phyloP scores from a whole-genome alignment of 2,329 filamentous ascomycete genomes.

The Colletotrichum musae region DNA sequence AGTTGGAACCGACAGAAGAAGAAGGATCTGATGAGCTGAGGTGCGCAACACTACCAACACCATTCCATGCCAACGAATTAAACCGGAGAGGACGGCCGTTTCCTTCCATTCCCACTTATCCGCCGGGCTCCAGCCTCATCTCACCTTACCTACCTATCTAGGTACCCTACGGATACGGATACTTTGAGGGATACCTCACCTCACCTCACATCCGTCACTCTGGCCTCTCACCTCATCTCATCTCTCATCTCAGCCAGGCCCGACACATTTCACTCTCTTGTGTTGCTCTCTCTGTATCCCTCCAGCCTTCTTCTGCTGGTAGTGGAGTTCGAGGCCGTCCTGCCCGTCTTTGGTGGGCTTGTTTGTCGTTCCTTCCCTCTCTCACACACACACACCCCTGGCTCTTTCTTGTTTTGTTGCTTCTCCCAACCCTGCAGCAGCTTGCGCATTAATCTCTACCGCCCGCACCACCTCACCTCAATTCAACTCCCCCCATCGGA shows the following conservation, averaged over 20 bases:
- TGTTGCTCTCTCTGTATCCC: constrained; percentile 5
- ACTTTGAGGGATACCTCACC: not conserved
- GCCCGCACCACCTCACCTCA: constrained; percentile 3
- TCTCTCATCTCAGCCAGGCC: constrained; percentile 22
- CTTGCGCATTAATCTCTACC: constrained; percentile 26
- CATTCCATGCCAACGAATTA: constrained; percentile 9
- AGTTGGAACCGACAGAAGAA: not conserved
- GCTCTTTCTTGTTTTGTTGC: constrained; percentile 9
- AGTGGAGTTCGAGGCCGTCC: constrained; percentile 2
- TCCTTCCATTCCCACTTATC: constrained; percentile 13
- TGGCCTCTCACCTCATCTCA: too few species aligned
- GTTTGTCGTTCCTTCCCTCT: not conserved
- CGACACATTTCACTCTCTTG: constrained; percentile 3
- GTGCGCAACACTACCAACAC: not conserved
- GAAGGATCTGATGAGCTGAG: constrained; percentile 9
- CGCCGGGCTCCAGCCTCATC: constrained; percentile 5
- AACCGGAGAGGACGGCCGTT: constrained; percentile 17
- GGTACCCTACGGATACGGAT: too few species aligned
- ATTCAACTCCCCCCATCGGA: not conserved
- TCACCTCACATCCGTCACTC: not conserved
- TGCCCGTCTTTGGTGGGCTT: not conserved
- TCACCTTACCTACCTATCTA: not conserved
- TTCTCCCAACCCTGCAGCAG: constrained; percentile 7
- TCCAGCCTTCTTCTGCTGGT: constrained; percentile 20
- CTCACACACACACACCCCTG: not conserved